These are phyloP conservation scores for Laetiporus sulphureus DNA, from an alignment of 1,284 basidiomycete genomes.

Conservation along the genomic window DNA sequence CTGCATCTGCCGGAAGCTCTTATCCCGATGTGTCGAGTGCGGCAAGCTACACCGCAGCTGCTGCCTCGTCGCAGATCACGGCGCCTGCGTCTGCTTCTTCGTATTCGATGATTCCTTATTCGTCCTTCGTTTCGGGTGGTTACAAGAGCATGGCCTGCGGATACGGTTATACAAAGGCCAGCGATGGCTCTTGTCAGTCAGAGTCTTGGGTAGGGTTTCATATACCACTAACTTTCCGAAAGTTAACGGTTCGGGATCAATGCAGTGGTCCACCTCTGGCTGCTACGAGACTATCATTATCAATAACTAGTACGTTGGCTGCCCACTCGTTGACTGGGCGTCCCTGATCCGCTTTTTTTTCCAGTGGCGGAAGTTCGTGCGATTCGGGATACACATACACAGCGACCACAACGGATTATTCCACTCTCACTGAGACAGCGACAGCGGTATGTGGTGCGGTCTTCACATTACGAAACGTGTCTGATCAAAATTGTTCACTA, in stretches of 20 bases:
- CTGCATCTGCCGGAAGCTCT: slow-evolving; percentile 7
- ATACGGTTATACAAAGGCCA: slow-evolving; percentile 53
- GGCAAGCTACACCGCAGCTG: slow-evolving; percentile 9
- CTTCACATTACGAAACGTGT: neutral
- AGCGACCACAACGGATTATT: slow-evolving; percentile 24
- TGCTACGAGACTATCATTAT: slow-evolving; percentile 67
- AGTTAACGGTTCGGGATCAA: too few species aligned
- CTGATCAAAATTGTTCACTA: slow-evolving; percentile 4
- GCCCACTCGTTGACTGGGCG: slow-evolving; percentile 9
- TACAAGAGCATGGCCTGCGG: slow-evolving; percentile 60
- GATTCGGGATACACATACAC: slow-evolving; percentile 23
- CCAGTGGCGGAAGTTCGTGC: slow-evolving; percentile 15
- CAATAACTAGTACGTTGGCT: slow-evolving; percentile 34
- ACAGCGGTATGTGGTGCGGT: slow-evolving; percentile 13
- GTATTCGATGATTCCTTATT: slow-evolving; percentile 48
- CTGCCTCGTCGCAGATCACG: slow-evolving; percentile 31
- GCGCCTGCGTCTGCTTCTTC: slow-evolving; percentile 31
- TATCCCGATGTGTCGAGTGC: slow-evolving; percentile 8
- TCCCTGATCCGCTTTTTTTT: slow-evolving; percentile 4
- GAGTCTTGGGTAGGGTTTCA: slow-evolving; percentile 47
- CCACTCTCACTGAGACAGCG: slow-evolving; percentile 33
- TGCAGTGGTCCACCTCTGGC: slow-evolving; percentile 36
- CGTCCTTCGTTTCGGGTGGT: slow-evolving; percentile 50
- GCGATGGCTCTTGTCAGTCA: slow-evolving; percentile 45
- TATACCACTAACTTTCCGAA: too few species aligned